These are phyloP conservation scores for Cardamine chenopodiifolia DNA, from an alignment of 345 rosid genomes.

Conservation along the genomic window DNA sequence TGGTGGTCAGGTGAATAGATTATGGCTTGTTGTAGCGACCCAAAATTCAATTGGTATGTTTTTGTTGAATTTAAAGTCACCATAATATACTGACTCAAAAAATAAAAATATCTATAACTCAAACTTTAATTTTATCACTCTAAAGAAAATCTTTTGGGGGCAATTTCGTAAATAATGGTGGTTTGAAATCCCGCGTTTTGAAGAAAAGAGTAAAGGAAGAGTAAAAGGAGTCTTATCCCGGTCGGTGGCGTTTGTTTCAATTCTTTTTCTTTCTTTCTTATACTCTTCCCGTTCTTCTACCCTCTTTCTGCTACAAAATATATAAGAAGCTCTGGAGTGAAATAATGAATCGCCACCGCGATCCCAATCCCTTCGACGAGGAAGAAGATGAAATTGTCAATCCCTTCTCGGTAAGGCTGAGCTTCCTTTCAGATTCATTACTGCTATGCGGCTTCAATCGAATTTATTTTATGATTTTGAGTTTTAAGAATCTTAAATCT, in stretches of 20 bases:
- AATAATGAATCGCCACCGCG: slow-evolving; percentile 73
- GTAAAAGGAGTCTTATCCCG: background rate
- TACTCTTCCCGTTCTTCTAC: background rate
- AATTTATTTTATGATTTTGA: background rate
- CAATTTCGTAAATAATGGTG: slow-evolving; percentile 5
- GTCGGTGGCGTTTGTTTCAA: slow-evolving; percentile 24
- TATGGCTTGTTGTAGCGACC: background rate
- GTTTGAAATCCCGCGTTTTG: slow-evolving; percentile 12
- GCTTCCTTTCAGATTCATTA: slow-evolving; percentile 17
- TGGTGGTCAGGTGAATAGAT: background rate
- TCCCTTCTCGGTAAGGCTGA: slow-evolving; percentile 74
- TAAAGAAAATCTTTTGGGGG: background rate
- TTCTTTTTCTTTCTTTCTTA: background rate
- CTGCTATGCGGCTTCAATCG: background rate
- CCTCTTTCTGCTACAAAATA: background rate
- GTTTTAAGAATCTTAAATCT: slow-evolving; percentile 26
- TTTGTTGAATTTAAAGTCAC: background rate
- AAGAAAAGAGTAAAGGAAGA: slow-evolving; percentile 15
- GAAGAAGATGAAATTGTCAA: slow-evolving; percentile 53
- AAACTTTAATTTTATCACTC: background rate
- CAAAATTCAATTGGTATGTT: background rate
- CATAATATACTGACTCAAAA: background rate
- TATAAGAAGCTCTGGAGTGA: background rate
- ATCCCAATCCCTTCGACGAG: slow-evolving; percentile 88
- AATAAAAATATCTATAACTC: too few relatives aligned